Evolutionary conservation across 768 basidiomycete genomes (phyloP), one percentile per base, ranked within the genome.

Genomic region (Gymnopilus dilepis): DNA sequence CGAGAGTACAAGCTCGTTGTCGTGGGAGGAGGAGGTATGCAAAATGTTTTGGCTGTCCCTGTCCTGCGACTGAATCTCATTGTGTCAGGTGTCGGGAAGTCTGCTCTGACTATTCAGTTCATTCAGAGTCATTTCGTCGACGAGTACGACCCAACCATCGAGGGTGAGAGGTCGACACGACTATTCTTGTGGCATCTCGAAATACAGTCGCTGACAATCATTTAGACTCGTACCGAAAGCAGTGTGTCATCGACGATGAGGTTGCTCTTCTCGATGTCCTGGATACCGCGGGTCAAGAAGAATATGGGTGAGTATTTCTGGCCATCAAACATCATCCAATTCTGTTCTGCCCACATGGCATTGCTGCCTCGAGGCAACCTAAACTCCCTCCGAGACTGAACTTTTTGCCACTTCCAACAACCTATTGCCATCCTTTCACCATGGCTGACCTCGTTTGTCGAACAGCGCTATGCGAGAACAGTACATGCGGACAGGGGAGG

Each of bases 1-100:
- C 83, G 96, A 70, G 97, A 99, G 75, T 99, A 99, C 81, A 98
- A 98, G 82, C 88, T 98, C 61, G 97, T 99, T 65, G 97, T 99
- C 65, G 97, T 98, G 63, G 97, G 97, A 51, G 97, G 97, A 72
- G 97, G 96, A 86, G 96, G 95, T 58, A 52, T 50, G 52, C 54
- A 34, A 17, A 8, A 8, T 11, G 34, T 61, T 33, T 54, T 57
- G 33, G 12, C 43, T 11, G 5, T 48, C 28, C 55, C 21, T 28
- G 26, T 22, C 22, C 34, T 38, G 21, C 33, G 19, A 26, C 19
- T n/a, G n/a, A n/a, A n/a, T n/a, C n/a, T n/a, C n/a, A n/a, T 38
- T 1, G 51, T 50, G 5, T 15, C 17, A 84, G 84, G 84, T 76
- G 78, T 79, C 58, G 77, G 80, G 63, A 81, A 99, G 83, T 95